These are phyloP conservation scores for Ophiostoma triangulosporum DNA, from an alignment of 2,329 filamentous ascomycete species.

Conservation along the genomic window DNA sequence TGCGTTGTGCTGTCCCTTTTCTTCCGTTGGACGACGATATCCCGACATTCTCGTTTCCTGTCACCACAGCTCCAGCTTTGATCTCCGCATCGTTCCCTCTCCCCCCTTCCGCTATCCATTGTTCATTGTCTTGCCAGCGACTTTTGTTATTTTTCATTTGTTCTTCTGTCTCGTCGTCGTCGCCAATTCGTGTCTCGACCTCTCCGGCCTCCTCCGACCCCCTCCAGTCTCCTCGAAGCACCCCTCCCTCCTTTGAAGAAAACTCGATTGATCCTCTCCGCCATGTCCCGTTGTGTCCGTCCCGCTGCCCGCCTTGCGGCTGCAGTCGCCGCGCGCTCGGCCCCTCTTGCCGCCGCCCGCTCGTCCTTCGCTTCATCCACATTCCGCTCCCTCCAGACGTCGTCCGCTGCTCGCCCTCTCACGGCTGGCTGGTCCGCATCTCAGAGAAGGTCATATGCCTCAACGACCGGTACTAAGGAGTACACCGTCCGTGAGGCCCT, in stretches of 20 bases:
- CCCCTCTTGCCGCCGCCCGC: slow-evolving; percentile 15
- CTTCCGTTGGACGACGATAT: slow-evolving; percentile 1
- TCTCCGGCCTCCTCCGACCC: background rate
- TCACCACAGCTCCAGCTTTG: background rate
- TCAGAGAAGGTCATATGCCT: slow-evolving; percentile 44
- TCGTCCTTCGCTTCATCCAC: slow-evolving; percentile 8
- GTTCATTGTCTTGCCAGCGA: background rate
- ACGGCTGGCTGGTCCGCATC: slow-evolving; percentile 4
- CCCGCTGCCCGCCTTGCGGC: slow-evolving; percentile 30
- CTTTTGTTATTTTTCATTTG: background rate
- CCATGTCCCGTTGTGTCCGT: slow-evolving; percentile 34
- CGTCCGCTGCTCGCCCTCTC: slow-evolving; percentile 18
- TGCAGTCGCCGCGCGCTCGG: slow-evolving; percentile 19
- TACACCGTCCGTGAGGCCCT: slow-evolving; percentile 94
- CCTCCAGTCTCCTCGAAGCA: background rate
- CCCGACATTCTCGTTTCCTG: slow-evolving; percentile 4
- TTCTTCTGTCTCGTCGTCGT: background rate
- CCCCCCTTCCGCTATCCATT: background rate
- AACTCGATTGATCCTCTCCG: background rate
- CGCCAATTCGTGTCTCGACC: background rate
- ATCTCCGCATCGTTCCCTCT: background rate
- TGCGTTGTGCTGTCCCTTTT: slow-evolving; percentile 3
- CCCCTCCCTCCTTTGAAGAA: background rate
- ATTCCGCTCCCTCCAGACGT: slow-evolving; percentile 17
- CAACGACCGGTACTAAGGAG: slow-evolving; percentile 58